A percentile compares a stretch with the other conserved stretches of the same genome.
Conservation (phyloP, 495 filamentous ascomycete genomes). For the Aspergillus ellipticus region DNA sequence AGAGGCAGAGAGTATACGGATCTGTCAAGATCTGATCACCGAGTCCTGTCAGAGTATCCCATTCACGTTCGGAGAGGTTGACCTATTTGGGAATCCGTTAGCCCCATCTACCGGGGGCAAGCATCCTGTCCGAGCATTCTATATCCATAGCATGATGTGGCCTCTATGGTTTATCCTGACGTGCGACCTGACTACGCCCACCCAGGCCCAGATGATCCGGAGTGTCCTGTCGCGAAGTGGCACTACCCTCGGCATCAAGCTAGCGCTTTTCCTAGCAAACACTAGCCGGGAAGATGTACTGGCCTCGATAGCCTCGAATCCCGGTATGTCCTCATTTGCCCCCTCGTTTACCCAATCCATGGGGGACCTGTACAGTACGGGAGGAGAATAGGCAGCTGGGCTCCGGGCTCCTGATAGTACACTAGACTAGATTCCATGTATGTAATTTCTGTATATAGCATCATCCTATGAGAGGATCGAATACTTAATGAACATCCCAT, state of each 20-base stretch:
- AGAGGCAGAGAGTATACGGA: conserved; percentile 8
- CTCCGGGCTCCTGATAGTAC: too few species aligned
- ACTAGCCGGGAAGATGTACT: conserved; percentile 10
- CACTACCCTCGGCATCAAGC: conserved; percentile 34
- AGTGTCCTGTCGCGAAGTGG: conserved; percentile 28
- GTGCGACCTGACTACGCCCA: conserved; percentile 32
- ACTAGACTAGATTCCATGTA: background rate
- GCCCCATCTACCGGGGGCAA: conserved; percentile 7
- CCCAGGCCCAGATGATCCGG: conserved; percentile 29
- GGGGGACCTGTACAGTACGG: background rate
- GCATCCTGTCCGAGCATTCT: conserved; percentile 28
- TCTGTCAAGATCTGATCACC: conserved; percentile 37
- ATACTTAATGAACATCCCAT: too few species aligned
- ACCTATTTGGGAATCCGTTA: conserved; percentile 29
- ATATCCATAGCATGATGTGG: conserved; percentile 39
- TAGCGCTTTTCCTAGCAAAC: conserved; percentile 35
- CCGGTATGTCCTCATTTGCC: background rate
- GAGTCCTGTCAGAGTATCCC: conserved; percentile 43
- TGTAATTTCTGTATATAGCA: conserved; percentile 3
- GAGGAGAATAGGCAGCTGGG: too few species aligned
- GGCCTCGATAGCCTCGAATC: background rate
- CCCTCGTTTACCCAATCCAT: background rate
- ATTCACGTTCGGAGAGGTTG: conserved; percentile 36
- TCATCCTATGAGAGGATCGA: too few species aligned
- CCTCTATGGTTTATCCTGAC: conserved; percentile 42